Percentiles rank a stretch among this genome's conserved stretches.
phyloP scores from a whole-genome alignment of 139 green algal species.

The Volvox africanus region DNA sequence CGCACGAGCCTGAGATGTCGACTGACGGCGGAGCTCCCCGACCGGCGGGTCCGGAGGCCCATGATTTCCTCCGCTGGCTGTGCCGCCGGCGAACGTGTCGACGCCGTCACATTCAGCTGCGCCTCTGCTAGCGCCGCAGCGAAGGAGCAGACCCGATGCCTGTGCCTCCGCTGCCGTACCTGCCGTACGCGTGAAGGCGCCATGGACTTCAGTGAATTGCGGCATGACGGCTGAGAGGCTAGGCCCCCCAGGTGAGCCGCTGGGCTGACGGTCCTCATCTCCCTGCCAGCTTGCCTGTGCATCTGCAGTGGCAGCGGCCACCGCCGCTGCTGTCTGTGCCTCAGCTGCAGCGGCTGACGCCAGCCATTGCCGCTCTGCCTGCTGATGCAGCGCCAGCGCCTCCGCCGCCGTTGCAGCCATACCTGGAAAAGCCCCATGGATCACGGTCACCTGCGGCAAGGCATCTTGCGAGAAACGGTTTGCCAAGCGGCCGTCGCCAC shows the following conservation, averaged over 20 bases:
- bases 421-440: slow-evolving; percentile 44
- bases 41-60: background rate
- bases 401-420: slow-evolving; percentile 44
- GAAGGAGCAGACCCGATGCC: background rate
- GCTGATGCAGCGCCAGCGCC: slow-evolving; percentile 19
- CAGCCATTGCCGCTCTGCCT: background rate
- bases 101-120: background rate
- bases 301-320: background rate
- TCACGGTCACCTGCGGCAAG: slow-evolving; percentile 57
- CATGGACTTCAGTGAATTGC: slow-evolving; percentile 59
- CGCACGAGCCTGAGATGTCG: background rate
- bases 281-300: slow-evolving; percentile 2
- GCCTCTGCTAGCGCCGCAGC: background rate
- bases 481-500: background rate
- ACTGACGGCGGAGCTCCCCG: background rate
- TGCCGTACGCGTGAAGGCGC: slow-evolving; percentile 34
- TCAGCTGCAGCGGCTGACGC: background rate
- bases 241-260: slow-evolving; percentile 10
- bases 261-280: background rate
- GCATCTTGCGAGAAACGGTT: slow-evolving; percentile 13
- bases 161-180: slow-evolving; percentile 44
- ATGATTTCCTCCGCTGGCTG: background rate
- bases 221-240: slow-evolving; percentile 51
- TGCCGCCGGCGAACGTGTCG: background rate
- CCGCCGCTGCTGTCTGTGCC: background rate